Percentiles rank a stretch among this genome's conserved stretches.
These are phyloP conservation scores for Mycena galopus DNA, from an alignment of 768 basidiomycete genomes.

Conservation along the genomic window DNA sequence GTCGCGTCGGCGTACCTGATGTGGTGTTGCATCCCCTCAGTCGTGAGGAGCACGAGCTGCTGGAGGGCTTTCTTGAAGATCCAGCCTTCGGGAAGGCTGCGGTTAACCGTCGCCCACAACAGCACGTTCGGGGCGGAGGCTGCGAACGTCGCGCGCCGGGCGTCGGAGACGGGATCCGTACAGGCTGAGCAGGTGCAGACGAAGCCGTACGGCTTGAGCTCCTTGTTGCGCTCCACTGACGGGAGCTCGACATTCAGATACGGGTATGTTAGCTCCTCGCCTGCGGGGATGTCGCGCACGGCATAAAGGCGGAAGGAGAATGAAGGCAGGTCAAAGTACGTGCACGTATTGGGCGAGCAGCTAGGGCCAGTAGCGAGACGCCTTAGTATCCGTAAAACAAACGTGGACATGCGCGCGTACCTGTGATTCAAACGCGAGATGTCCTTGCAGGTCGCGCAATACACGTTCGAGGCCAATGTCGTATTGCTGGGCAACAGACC, in stretches of 20 bases:
- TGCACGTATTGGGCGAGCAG: slow-evolving; percentile 39
- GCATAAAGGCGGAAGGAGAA: slow-evolving; percentile 48
- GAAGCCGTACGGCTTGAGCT: slow-evolving; percentile 48
- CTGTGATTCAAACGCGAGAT: slow-evolving; percentile 55
- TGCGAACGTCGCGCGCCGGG: slow-evolving; percentile 3
- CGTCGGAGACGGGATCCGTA: slow-evolving; percentile 32
- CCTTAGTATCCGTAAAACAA: background rate
- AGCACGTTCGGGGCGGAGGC: slow-evolving; percentile 46
- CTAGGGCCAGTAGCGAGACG: slow-evolving; percentile 15
- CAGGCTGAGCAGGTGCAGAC: slow-evolving; percentile 50
- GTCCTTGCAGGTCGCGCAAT: slow-evolving; percentile 44
- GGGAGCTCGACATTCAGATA: slow-evolving; percentile 39
- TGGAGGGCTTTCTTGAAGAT: background rate
- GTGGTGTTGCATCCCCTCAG: slow-evolving; percentile 13
- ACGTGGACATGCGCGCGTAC: slow-evolving; percentile 34
- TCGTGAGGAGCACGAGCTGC: slow-evolving; percentile 6
- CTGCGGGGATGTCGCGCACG: slow-evolving; percentile 43
- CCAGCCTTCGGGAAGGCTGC: slow-evolving; percentile 15
- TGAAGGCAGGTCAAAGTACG: slow-evolving; percentile 41
- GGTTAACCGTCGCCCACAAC: slow-evolving; percentile 42
- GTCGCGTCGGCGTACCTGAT: background rate
- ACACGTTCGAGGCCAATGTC: slow-evolving; percentile 20
- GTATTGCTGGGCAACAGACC: slow-evolving; percentile 31
- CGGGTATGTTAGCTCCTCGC: slow-evolving; percentile 49
- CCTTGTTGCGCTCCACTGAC: slow-evolving; percentile 41